phyloP scores from a whole-genome alignment of 305 asterid species.

The Lippia alba region DNA sequence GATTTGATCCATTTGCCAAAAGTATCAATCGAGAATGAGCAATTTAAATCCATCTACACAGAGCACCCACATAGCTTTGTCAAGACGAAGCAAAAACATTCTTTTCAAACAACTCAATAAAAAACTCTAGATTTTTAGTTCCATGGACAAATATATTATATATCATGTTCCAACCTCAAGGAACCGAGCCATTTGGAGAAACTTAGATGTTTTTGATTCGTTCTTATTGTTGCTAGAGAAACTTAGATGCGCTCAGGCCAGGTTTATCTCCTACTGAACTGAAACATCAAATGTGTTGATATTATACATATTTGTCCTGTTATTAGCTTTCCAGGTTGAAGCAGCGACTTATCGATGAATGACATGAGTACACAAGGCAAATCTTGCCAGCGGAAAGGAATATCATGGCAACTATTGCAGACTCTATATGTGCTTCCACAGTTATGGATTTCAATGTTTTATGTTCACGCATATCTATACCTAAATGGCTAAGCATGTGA shows the following conservation, averaged over 20 bases:
- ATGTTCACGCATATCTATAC: too few relatives aligned
- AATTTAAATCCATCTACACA: too few relatives aligned
- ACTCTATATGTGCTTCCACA: too few relatives aligned
- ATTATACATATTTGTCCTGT: slow-evolving; percentile 2
- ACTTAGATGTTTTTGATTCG: too few relatives aligned
- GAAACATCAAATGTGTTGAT: neutral
- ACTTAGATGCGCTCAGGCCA: slow-evolving; percentile 2
- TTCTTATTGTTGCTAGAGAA: too few relatives aligned
- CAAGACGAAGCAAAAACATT: too few relatives aligned
- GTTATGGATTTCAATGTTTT: too few relatives aligned
- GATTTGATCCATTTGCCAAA: neutral
- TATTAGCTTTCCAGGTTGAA: neutral
- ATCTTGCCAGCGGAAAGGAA: slow-evolving; percentile 19
- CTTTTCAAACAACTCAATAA: neutral
- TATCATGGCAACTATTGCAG: too few relatives aligned
- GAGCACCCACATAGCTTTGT: too few relatives aligned
- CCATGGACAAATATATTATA: slow-evolving; percentile 18
- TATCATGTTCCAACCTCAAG: slow-evolving; percentile 9
- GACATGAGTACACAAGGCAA: neutral
- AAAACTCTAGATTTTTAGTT: slow-evolving; percentile 7
- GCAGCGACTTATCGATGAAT: neutral
- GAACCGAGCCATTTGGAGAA: slow-evolving; percentile 17
- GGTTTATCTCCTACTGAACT: neutral
- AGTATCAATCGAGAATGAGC: too few relatives aligned
- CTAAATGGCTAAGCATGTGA: too few relatives aligned